Base-by-base conservation (phyloP, 1,139 yeast species). In the Protomyces macrosporus region DNA sequence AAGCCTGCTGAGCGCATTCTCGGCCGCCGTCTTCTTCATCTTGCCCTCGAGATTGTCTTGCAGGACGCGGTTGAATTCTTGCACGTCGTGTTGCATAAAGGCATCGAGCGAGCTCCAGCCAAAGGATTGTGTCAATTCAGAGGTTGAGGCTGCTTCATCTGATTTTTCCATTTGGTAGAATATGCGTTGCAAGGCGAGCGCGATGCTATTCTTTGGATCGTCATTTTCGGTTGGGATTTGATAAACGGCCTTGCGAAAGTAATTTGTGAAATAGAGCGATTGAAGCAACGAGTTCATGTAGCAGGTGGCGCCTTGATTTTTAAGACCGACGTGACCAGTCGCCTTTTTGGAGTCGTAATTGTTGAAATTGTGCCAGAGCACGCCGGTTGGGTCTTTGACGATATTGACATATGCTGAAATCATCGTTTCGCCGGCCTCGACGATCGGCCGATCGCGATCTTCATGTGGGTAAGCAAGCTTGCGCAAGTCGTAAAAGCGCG, bases 81-180 rank as follows among this genome's bases (percentile, higher is more conserved):
- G 98, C 14, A 93, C 97, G 73, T 93, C 99, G 75, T 93, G 98
- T 75, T 93, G 99, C 6, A 96, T 89, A 74, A 93, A 95, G 0
- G 98, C 97, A 71, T 93, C 98, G 9, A 87, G 86, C 7, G 90
- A 83, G 73, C 91, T 97, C 99, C 99, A 93, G 9, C 99, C 98
- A 78, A 93, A 93, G 0, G 98, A 87, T 67, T 84, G 83, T 0
- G 98, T 93, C 65, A 93, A 79, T 72, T 90, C 97, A 68, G 84
- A 75, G 0, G 99, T 93, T 65, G 89, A 95, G 3, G 91, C 85
- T 0, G 97, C 89, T 34, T 82, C 84, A 30, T 79, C 76, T 0
- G 96, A 86, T 3, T 85, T 85, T 69, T 87, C 85, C 68, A 93
- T 78, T 68, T 84, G 83, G 72, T 89, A 91, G 71, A 93, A 93